Evolutionary conservation across 169 alveolate genomes (phyloP).

Genomic region (Plasmodium gaboni): DNA sequence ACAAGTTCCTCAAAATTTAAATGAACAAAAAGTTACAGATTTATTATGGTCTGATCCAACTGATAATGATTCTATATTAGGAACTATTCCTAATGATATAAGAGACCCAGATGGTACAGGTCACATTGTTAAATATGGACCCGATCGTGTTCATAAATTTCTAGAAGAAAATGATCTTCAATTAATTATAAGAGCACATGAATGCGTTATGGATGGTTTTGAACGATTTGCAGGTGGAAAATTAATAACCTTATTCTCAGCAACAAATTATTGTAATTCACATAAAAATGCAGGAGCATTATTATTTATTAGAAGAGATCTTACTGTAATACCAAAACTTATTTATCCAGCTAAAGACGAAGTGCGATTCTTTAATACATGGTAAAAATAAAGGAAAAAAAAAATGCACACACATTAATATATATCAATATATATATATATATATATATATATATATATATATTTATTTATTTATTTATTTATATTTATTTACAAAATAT

Average conservation of each 20-base stretch:
- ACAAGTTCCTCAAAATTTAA: constrained; percentile 91
- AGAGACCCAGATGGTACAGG: constrained; percentile 99
- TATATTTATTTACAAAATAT: neutral
- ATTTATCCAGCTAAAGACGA: constrained; percentile 95
- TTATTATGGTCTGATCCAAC: constrained; percentile 97
- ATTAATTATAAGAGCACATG: constrained; percentile 97
- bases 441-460: neutral
- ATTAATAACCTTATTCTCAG: constrained; percentile 98
- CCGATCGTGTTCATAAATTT: constrained; percentile 93
- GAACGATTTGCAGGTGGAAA: constrained; percentile 99
- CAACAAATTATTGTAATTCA: constrained; percentile 99
- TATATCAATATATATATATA: neutral
- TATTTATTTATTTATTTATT: neutral
- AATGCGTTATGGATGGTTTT: constrained; percentile 99
- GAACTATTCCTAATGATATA: constrained; percentile 97
- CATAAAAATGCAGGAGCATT: constrained; percentile 99
- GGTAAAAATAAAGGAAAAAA: constrained; percentile 16
- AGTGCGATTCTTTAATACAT: constrained; percentile 75
- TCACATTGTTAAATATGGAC: constrained; percentile 98
- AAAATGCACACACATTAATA: neutral
- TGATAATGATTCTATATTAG: constrained; percentile 97
- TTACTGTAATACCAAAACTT: constrained; percentile 98
- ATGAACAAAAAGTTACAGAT: constrained; percentile 90
- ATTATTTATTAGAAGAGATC: constrained; percentile 95
- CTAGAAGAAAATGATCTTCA: constrained; percentile 89